A percentile compares a stretch with the other conserved stretches of the same genome.
Evolutionary conservation across 1,284 basidiomycete genomes (phyloP).

Genomic region (Exobasidium cylindrosporum): DNA sequence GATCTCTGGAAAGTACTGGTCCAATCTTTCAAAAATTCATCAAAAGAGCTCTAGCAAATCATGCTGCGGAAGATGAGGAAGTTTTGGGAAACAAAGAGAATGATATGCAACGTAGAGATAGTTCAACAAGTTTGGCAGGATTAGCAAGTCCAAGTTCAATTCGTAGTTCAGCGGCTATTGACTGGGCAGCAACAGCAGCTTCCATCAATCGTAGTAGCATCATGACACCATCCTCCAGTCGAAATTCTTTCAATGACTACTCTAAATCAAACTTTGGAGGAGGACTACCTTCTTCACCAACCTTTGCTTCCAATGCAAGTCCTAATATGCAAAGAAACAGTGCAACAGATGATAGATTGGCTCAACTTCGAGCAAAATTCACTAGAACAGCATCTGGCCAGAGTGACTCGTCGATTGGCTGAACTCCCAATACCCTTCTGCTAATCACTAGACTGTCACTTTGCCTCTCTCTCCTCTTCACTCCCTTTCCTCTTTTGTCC

Average conservation of each 20-base stretch:
- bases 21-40: conserved; percentile 58
- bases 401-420: neutral
- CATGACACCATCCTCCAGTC: neutral
- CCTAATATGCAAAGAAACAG: conserved; percentile 4
- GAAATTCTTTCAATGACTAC: neutral
- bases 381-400: conserved; percentile 5
- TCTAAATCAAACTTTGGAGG: neutral
- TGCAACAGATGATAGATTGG: conserved; percentile 41
- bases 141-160: neutral
- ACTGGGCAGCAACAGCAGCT: neutral
- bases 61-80: conserved; percentile 70
- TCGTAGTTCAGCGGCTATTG: neutral
- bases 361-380: conserved; percentile 47
- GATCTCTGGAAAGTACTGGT: conserved; percentile 57
- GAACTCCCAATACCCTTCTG: too few species aligned
- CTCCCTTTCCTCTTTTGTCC: neutral
- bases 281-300: neutral
- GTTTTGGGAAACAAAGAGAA: too few species aligned
- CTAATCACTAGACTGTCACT: too few species aligned
- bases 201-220: neutral
- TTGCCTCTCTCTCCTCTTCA: neutral
- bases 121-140: neutral
- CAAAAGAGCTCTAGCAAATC: conserved; percentile 57
- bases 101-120: neutral
- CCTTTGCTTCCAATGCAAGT: neutral